Evolutionary conservation across 805 yeast species (phyloP), one percentile per base, ranked within the genome.

Genomic region (Teunomyces atbi): DNA sequence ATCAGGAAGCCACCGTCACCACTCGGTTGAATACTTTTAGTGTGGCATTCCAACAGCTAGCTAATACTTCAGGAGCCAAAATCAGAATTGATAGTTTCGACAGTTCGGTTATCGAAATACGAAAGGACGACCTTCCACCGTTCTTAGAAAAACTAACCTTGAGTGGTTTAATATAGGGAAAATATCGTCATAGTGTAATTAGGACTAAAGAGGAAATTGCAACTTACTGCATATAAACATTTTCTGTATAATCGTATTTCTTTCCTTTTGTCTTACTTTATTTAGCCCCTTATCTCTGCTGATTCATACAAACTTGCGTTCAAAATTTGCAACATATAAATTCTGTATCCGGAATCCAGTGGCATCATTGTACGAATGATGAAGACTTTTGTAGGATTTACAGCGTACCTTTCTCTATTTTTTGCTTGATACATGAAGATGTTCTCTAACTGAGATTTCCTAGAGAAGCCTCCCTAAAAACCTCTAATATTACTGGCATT

Each of bases 51-150:
- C 97, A 89, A 63, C 86, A 84, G 53, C 88, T 91, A 21, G 94
- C 97, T 1, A 76, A 75, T 38, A 79, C 80, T 16, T 86, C 96
- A 5, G 92, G 90, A 35, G 97, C 97, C 2, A 83, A 86, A 55
- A 90, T 90, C 15, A 78, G 92, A 57, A 86, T 94, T 51, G 98
- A 94, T 63, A 89, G 96, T 59, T 94, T 94, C 66, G 98, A 94
- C 62, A 87, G 96, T 52, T 83, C 97, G 3, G 88, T 94, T 18
- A 89, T 94, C 37, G 97, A 94, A 67, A 83, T 94, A 36, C 70
- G 89, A 49, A 85, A 83, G 59, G 96, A 91, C 41, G 99, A 94
- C 62, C 70, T 94, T 51, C 74, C 89, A 4, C 88, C 96, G 42
- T 94, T 94, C 59, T 67, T 94, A 50, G 98, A 94, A 61, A 81